Conservation (phyloP, 2,329 filamentous ascomycete genomes). For the Clonostachys rhizophaga region DNA sequence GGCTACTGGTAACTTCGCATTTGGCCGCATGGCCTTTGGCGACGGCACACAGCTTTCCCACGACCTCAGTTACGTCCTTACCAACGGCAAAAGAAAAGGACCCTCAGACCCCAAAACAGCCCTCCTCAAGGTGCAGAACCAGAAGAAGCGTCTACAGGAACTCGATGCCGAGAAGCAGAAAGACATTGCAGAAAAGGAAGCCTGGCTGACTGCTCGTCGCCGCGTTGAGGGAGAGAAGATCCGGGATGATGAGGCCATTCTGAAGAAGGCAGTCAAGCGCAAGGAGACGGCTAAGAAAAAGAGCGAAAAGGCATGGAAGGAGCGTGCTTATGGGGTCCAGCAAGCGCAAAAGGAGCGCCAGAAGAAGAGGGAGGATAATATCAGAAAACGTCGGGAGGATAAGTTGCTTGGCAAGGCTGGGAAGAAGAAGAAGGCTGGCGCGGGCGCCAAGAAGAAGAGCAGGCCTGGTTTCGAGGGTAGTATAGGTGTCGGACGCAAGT, state of each 20-base stretch:
- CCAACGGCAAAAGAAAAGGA: conserved; percentile 64
- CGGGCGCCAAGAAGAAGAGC: conserved; percentile 34
- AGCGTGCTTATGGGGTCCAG: conserved; percentile 66
- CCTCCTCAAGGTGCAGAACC: conserved; percentile 80
- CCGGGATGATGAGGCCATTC: conserved; percentile 75
- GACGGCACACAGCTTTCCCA: conserved; percentile 80
- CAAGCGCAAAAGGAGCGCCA: conserved; percentile 76
- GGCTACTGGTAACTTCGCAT: conserved; percentile 69
- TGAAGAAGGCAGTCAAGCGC: conserved; percentile 94
- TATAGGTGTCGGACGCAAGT: conserved; percentile 54
- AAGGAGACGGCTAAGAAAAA: conserved; percentile 88
- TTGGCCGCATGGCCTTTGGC: conserved; percentile 85
- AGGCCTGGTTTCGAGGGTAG: conserved; percentile 66
- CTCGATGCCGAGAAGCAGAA: conserved; percentile 78
- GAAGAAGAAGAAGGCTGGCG: conserved; percentile 47
- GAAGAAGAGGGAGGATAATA: conserved; percentile 76
- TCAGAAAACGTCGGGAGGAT: conserved; percentile 69
- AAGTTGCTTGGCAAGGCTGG: conserved; percentile 56
- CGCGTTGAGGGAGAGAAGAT: conserved; percentile 86
- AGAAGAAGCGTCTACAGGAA: conserved; percentile 71
- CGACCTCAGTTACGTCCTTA: conserved; percentile 57
- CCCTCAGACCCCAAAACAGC: conserved; percentile 82
- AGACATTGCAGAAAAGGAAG: conserved; percentile 88
- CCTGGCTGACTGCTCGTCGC: conserved; percentile 88
- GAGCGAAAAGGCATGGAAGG: conserved; percentile 84